phyloP scores from a whole-genome alignment of 208 protist species.

The Leishmania tropica region DNA sequence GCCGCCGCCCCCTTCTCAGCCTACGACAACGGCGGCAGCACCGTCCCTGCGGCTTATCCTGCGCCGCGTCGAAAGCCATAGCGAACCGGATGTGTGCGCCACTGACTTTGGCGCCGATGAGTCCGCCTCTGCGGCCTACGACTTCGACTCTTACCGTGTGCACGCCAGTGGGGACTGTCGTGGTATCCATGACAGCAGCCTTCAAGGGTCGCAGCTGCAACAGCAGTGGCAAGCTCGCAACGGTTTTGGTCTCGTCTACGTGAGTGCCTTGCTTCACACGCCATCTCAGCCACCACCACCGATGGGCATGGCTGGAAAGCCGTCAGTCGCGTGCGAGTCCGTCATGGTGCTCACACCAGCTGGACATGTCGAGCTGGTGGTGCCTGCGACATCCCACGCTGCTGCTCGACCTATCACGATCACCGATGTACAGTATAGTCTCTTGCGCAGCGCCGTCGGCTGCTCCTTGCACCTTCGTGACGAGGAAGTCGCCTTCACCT shows the following conservation, averaged over 20 bases:
- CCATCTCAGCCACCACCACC: not conserved
- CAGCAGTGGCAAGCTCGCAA: not conserved
- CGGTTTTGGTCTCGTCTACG: not conserved
- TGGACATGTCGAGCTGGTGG: conserved; percentile 48
- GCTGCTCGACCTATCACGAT: conserved; percentile 27
- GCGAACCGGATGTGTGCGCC: no score
- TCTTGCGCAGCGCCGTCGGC: conserved; percentile 53
- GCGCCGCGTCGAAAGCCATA: not conserved
- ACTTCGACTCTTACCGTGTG: not conserved
- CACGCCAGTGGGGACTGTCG: not conserved
- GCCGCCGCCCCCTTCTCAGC: not conserved
- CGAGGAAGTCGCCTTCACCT: conserved; percentile 34
- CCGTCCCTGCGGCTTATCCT: not conserved
- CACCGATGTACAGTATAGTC: conserved; percentile 46
- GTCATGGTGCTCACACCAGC: conserved; percentile 51
- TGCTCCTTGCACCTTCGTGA: conserved; percentile 40
- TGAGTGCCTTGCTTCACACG: conserved; percentile 7
- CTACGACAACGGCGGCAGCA: not conserved
- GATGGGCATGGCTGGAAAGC: not conserved
- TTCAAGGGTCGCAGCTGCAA: not conserved
- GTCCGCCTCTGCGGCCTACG: not conserved
- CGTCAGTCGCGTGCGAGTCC: conserved; percentile 21
- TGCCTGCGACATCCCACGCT: not conserved
- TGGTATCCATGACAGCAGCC: not conserved
- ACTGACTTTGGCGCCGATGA: not conserved